phyloP scores from a whole-genome alignment of 2,329 filamentous ascomycete species.

The Neonectria faginata region DNA sequence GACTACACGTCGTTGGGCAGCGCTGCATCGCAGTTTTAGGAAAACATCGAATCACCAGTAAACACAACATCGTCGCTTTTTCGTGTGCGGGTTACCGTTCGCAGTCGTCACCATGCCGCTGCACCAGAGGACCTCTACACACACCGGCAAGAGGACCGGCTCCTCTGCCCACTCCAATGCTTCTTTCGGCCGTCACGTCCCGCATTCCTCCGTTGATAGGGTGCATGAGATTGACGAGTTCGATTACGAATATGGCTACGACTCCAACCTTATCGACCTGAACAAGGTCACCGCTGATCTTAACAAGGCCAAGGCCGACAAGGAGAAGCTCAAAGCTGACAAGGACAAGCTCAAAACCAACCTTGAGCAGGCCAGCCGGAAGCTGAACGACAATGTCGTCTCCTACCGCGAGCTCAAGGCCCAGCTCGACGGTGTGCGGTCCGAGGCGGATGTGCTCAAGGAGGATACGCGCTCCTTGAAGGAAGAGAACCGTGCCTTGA shows the following conservation, averaged over 20 bases:
- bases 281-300: slow-evolving; percentile 46
- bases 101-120: slow-evolving; percentile 45
- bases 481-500: slow-evolving; percentile 24
- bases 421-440: slow-evolving; percentile 43
- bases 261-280: slow-evolving; percentile 43
- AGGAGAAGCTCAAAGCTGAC: slow-evolving; percentile 45
- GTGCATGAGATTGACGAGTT: slow-evolving; percentile 36
- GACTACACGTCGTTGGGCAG: slow-evolving; percentile 47
- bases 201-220: slow-evolving; percentile 32
- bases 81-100: slow-evolving; percentile 36
- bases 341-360: slow-evolving; percentile 46
- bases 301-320: slow-evolving; percentile 45
- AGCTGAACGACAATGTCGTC: slow-evolving; percentile 35
- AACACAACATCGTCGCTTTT: slow-evolving; percentile 36
- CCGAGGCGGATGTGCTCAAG: slow-evolving; percentile 43
- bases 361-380: slow-evolving; percentile 34
- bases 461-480: slow-evolving; percentile 27
- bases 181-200: slow-evolving; percentile 33
- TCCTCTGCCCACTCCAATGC: slow-evolving; percentile 39
- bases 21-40: slow-evolving; percentile 45
- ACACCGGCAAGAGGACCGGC: slow-evolving; percentile 43
- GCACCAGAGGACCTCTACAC: slow-evolving; percentile 45
- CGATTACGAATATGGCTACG: slow-evolving; percentile 43
- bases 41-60: slow-evolving; percentile 37
- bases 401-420: slow-evolving; percentile 44